Percentiles rank a stretch among this genome's conserved stretches.
Evolutionary conservation across 2,329 filamentous ascomycete genomes (phyloP).

Genomic region (Microdochium bolleyi): DNA sequence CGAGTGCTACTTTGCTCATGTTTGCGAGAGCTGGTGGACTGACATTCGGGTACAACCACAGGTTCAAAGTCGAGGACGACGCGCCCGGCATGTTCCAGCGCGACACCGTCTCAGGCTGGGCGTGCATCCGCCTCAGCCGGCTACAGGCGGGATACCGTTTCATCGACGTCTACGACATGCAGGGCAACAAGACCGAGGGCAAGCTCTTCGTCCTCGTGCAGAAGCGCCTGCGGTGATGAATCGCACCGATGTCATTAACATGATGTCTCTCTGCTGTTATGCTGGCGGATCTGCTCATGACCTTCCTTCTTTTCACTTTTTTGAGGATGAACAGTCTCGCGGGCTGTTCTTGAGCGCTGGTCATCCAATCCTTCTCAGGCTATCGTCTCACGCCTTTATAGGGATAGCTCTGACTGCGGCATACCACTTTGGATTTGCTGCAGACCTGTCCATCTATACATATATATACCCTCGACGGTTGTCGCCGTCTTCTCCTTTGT

Average conservation of each 20-base stretch:
- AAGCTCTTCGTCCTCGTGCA: conserved; percentile 44
- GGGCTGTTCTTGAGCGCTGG: too few species aligned
- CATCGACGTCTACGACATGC: conserved; percentile 37
- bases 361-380: too few species aligned
- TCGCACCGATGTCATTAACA: too few species aligned
- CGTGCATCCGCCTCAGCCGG: conserved; percentile 52
- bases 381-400: too few species aligned
- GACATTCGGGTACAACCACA: conserved; percentile 21
- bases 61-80: conserved; percentile 47
- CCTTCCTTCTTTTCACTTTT: too few species aligned
- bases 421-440: too few species aligned
- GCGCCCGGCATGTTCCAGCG: conserved; percentile 23
- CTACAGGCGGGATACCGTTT: conserved; percentile 48
- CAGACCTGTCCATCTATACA: neutral
- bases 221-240: conserved; percentile 31
- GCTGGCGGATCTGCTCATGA: neutral
- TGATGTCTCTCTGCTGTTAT: too few species aligned
- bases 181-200: conserved; percentile 33
- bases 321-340: too few species aligned
- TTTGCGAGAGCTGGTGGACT: too few species aligned
- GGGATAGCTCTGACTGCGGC: too few species aligned
- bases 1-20: too few species aligned
- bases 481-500: neutral
- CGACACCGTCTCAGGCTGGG: conserved; percentile 40
- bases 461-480: neutral